Evolutionary conservation across 176 grass and related monocot species (phyloP).

Genomic region (Eleusine indica): DNA sequence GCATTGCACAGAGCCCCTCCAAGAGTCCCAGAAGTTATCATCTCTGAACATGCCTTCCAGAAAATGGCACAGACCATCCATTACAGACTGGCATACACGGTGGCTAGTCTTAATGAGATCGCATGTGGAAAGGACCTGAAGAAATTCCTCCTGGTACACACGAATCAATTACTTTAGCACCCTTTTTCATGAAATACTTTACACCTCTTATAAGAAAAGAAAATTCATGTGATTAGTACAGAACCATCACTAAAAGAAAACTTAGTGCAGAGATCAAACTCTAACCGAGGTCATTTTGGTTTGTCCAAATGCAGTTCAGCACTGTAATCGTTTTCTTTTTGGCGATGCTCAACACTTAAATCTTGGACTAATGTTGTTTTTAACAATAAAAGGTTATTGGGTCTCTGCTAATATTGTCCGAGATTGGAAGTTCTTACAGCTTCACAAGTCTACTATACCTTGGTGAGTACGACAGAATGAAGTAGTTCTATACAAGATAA

Average conservation of each 20-base stretch:
- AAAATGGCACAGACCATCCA: conserved; percentile 59
- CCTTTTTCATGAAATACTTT: too few species aligned
- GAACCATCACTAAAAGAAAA: not conserved
- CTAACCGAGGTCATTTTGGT: not conserved
- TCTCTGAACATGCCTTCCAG: conserved; percentile 59
- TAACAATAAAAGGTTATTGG: conserved; percentile 50
- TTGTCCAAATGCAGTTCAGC: not conserved
- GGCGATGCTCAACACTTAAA: not conserved
- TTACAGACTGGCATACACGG: conserved; percentile 44
- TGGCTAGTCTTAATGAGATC: conserved; percentile 58
- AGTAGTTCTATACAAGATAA: not conserved
- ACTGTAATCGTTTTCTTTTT: not conserved
- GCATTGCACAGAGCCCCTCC: conserved; percentile 52
- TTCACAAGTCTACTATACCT: conserved; percentile 76
- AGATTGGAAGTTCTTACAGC: conserved; percentile 76
- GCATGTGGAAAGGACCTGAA: conserved; percentile 84
- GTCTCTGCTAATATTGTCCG: conserved; percentile 68
- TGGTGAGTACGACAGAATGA: conserved; percentile 51
- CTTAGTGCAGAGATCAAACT: not conserved
- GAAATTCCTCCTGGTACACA: conserved; percentile 71
- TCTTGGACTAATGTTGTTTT: conserved; percentile 19
- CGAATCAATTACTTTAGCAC: not conserved
- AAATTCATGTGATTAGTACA: not conserved
- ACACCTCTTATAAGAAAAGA: not conserved
- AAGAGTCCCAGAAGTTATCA: conserved; percentile 62